Evolutionary conservation across 2,329 filamentous ascomycete species (phyloP), one percentile per base, ranked within the genome.

Genomic region (Hymenoscyphus occultus): DNA sequence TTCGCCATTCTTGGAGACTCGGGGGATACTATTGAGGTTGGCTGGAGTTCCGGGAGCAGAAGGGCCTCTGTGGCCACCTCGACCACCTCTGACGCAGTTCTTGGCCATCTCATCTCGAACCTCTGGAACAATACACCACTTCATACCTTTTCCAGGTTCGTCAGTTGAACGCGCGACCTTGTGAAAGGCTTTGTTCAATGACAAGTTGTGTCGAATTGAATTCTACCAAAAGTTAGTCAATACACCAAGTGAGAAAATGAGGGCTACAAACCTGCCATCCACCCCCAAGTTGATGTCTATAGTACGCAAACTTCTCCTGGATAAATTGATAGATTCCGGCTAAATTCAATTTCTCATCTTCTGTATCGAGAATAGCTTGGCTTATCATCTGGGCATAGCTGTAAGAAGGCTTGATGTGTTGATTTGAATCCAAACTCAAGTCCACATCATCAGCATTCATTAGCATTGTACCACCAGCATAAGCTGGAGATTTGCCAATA

Each of bases 81-180:
- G 82, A 19, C 86, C 86, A 19, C 86, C 83, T 63, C 84, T 83
- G 71, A 81, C 85, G 56, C 68, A 68, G 51, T 65, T 67, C 59
- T 67, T 90, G 66, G 92, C 84, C 82, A 97, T 96, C 62, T 97
- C 94, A 19, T 97, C 92, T 59, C 90, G 88, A 69, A 89, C 85
- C 68, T 96, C 91, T 1, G 91, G 84, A 3, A 92, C 88, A 74
- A 99, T 93, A 77, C 94, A 92, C 95, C 95, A 99, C 76, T 98
- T 98, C 93, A 97, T 98, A 35, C 95, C 95, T 77, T 99, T 99
- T 13, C 95, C 95, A 28, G 95, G 95, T 76, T 99, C 95, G 71
- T 98, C 92, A 0, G 93, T 97, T 16, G 91, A 89, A 58, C 95
- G 89, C 2, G 95, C 91, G 9, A 97, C 90, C 77, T 99, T 99